Evolutionary conservation across 768 basidiomycete genomes (phyloP).

Genomic region (Lyophyllum shimeji): DNA sequence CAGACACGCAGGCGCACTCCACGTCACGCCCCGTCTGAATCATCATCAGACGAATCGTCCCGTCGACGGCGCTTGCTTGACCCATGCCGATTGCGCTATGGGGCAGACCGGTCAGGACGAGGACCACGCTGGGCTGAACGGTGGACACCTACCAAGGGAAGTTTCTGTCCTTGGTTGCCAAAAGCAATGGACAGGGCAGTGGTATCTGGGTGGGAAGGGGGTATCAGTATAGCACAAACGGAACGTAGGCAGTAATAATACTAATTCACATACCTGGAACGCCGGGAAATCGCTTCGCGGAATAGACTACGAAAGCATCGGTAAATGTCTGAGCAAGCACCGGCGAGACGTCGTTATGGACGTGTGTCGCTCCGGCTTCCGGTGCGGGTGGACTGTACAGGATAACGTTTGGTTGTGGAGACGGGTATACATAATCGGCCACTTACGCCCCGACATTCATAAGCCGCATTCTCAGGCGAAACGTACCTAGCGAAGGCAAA

Average conservation of each 20-base stretch:
- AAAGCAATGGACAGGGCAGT: conserved; percentile 87
- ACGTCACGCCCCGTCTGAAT: conserved; percentile 53
- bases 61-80: conserved; percentile 65
- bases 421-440: neutral
- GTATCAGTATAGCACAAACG: conserved; percentile 4
- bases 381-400: conserved; percentile 67
- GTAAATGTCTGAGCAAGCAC: conserved; percentile 85
- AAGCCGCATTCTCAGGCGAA: conserved; percentile 82
- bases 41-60: conserved; percentile 64
- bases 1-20: neutral
- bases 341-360: conserved; percentile 69
- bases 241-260: conserved; percentile 18
- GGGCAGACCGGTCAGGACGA: conserved; percentile 17
- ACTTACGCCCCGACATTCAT: conserved; percentile 93
- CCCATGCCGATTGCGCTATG: conserved; percentile 79
- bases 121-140: conserved; percentile 18
- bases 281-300: conserved; percentile 93
- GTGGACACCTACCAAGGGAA: conserved; percentile 65
- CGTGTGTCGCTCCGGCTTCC: conserved; percentile 59
- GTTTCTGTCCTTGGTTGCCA: conserved; percentile 87
- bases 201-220: conserved; percentile 53
- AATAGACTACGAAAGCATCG: conserved; percentile 82
- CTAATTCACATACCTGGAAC: conserved; percentile 67
- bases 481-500: conserved; percentile 55
- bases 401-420: neutral